These are phyloP conservation scores for Silybum marianum DNA, from an alignment of 129 eudicot genomes.

Conservation along the genomic window DNA sequence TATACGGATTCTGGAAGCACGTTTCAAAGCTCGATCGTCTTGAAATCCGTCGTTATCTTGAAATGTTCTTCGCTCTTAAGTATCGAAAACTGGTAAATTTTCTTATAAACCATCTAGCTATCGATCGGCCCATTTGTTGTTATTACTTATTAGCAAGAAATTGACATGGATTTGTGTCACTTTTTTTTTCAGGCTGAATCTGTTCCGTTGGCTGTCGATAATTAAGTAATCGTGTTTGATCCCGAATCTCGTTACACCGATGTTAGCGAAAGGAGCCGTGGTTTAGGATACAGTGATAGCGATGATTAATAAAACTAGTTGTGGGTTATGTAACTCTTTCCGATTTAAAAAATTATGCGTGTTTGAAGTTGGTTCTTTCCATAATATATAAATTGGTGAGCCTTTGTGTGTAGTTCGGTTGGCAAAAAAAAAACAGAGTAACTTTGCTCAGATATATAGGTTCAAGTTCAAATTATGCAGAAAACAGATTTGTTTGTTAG, in stretches of 20 bases:
- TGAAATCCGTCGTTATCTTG: conserved; percentile 78
- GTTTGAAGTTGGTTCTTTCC: not conserved
- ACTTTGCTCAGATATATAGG: too few relatives aligned
- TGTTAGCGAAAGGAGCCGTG: not conserved
- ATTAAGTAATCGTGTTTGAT: not conserved
- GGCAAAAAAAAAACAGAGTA: too few relatives aligned
- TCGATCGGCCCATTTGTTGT: not conserved
- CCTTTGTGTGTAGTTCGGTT: too few relatives aligned
- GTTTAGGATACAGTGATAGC: not conserved
- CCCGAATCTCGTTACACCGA: not conserved
- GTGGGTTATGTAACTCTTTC: not conserved
- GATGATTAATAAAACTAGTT: not conserved
- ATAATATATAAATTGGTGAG: not conserved
- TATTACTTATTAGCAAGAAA: not conserved
- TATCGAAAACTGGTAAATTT: conserved; percentile 54
- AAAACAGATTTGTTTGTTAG: too few relatives aligned
- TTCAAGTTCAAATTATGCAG: too few relatives aligned
- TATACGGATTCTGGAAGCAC: conserved; percentile 75
- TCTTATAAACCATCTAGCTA: not conserved
- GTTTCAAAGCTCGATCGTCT: conserved; percentile 63
- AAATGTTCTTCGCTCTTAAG: conserved; percentile 78
- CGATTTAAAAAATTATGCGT: not conserved
- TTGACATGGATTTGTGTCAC: not conserved
- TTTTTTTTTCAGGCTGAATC: conserved; percentile 11
- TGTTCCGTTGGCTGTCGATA: conserved; percentile 29